A percentile compares a stretch with the other conserved stretches of the same genome.
phyloP scores from a whole-genome alignment of 805 yeast species.

The Scheffersomyces amazonensis region DNA sequence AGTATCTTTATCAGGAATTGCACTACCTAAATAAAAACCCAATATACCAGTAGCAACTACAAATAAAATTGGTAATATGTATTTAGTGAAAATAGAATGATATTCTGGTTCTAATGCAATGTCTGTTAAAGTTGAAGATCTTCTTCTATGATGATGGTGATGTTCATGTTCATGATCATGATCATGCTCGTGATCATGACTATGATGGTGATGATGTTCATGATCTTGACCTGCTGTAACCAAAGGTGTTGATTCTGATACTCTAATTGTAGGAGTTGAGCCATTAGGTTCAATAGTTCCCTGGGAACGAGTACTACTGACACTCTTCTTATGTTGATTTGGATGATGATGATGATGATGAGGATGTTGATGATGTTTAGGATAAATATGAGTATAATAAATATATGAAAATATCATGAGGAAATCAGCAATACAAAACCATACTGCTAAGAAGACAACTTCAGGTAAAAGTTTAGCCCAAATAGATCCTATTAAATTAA shows the following conservation, averaged over 20 bases:
- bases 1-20: slow-evolving; percentile 15
- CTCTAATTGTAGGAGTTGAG: background rate
- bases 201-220: slow-evolving; percentile 31
- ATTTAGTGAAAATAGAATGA: slow-evolving; percentile 47
- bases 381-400: slow-evolving; percentile 52
- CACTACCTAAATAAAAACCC: slow-evolving; percentile 55
- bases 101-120: slow-evolving; percentile 46
- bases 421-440: slow-evolving; percentile 74
- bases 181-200: slow-evolving; percentile 29
- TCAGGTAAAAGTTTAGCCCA: slow-evolving; percentile 72
- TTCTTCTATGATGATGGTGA: slow-evolving; percentile 40
- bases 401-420: slow-evolving; percentile 55
- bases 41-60: slow-evolving; percentile 61
- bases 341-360: slow-evolving; percentile 12
- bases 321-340: slow-evolving; percentile 9
- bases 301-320: background rate
- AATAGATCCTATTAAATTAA: slow-evolving; percentile 64
- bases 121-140: slow-evolving; percentile 52
- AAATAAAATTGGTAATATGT: slow-evolving; percentile 56
- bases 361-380: slow-evolving; percentile 26
- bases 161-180: slow-evolving; percentile 10
- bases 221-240: slow-evolving; percentile 1
- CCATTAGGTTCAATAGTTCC: background rate
- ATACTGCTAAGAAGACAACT: slow-evolving; percentile 64
- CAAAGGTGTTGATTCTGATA: slow-evolving; percentile 5